Evolutionary conservation across 2,329 filamentous ascomycete genomes (phyloP).

Genomic region (Penicillium sp.): DNA sequence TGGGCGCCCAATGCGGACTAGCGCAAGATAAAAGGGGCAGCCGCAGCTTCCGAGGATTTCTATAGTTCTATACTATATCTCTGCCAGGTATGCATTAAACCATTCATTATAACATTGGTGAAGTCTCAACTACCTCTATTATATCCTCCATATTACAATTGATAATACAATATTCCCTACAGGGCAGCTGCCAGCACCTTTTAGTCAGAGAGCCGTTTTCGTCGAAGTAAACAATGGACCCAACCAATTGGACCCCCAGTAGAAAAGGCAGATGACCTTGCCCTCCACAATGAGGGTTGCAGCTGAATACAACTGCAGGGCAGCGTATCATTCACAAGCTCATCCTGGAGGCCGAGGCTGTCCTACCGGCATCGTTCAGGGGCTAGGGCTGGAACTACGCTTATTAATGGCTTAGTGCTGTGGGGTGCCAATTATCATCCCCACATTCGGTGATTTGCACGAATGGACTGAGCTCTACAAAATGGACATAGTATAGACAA

Average conservation of each 20-base stretch:
- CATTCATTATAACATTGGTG: too few species aligned
- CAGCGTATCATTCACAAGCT: slow-evolving; percentile 2
- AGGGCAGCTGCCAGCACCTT: too few species aligned
- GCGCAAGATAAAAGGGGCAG: slow-evolving; percentile 32
- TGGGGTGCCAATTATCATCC: too few species aligned
- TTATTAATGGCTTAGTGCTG: background rate
- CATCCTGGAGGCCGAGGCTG: slow-evolving; percentile 6
- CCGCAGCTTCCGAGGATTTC: slow-evolving; percentile 22
- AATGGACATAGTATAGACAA: too few species aligned
- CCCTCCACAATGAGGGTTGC: slow-evolving; percentile 2
- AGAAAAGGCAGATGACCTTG: background rate
- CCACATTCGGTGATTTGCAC: too few species aligned
- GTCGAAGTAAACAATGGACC: too few species aligned
- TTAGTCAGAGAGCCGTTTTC: too few species aligned
- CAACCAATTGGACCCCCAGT: background rate
- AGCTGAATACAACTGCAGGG: background rate
- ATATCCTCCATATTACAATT: too few species aligned
- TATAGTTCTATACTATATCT: slow-evolving; percentile 1
- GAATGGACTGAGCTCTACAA: too few species aligned
- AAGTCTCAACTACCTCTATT: too few species aligned
- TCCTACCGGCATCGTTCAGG: background rate
- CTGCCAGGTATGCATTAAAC: too few species aligned
- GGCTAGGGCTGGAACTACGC: background rate
- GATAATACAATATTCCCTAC: too few species aligned
- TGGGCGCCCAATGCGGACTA: slow-evolving; percentile 30